Conservation (phyloP, 1,139 yeast genomes). For the Blastobotrys persicus region DNA sequence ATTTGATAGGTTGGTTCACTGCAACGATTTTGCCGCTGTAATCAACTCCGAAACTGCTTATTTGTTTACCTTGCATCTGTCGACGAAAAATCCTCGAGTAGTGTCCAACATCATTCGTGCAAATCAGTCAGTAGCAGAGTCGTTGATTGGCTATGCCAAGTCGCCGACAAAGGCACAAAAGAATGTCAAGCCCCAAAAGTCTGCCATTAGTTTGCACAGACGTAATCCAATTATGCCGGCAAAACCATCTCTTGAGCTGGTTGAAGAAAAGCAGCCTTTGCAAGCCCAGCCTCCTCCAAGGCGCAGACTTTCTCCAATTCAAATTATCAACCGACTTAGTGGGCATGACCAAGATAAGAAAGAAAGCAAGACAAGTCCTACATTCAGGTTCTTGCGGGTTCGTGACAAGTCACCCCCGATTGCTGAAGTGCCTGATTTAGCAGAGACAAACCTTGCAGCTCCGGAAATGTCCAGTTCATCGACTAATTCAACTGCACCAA, state of each 20-base stretch:
- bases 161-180: background rate
- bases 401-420: slow-evolving; percentile 9
- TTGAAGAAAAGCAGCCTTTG: background rate
- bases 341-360: background rate
- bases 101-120: slow-evolving; percentile 28
- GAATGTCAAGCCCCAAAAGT: background rate
- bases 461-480: slow-evolving; percentile 7
- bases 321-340: slow-evolving; percentile 5
- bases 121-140: slow-evolving; percentile 27
- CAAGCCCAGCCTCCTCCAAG: background rate
- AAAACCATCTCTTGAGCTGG: slow-evolving; percentile 1
- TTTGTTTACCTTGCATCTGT: slow-evolving; percentile 34
- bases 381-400: slow-evolving; percentile 11
- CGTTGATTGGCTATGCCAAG: slow-evolving; percentile 32
- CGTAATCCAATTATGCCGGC: slow-evolving; percentile 11
- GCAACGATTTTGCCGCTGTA: slow-evolving; percentile 28
- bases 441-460: background rate
- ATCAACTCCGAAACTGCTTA: slow-evolving; percentile 36
- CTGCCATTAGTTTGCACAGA: slow-evolving; percentile 1
- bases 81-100: slow-evolving; percentile 32
- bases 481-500: background rate
- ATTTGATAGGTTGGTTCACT: slow-evolving; percentile 28
- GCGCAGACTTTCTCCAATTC: slow-evolving; percentile 9
- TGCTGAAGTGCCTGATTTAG: background rate
- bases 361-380: background rate